These are phyloP conservation scores for Murraya koenigii DNA, from an alignment of 345 rosid genomes.

Conservation along the genomic window DNA sequence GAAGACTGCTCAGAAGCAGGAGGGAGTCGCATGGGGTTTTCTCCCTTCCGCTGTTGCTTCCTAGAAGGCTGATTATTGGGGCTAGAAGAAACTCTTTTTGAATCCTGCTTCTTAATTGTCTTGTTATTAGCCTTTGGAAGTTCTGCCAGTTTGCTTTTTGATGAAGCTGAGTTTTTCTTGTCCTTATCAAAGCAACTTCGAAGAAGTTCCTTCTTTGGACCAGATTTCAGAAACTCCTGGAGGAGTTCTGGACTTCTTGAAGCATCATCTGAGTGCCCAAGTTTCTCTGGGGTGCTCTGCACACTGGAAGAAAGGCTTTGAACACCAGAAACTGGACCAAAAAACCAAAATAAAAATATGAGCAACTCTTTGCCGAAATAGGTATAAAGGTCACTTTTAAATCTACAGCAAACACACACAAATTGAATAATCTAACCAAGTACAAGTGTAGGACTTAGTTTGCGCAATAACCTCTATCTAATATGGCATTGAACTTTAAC, in stretches of 20 bases:
- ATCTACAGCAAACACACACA: not conserved
- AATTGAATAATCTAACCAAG: not conserved
- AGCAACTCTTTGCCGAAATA: slow-evolving; percentile 3
- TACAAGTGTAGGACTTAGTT: not conserved
- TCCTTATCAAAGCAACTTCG: slow-evolving; percentile 46
- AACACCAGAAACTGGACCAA: slow-evolving; percentile 42
- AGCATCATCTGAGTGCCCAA: slow-evolving; percentile 54
- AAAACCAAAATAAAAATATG: not conserved
- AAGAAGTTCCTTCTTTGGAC: slow-evolving; percentile 49
- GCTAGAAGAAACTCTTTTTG: slow-evolving; percentile 39
- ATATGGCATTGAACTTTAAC: not conserved
- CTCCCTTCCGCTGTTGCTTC: slow-evolving; percentile 72
- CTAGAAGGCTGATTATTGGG: slow-evolving; percentile 39
- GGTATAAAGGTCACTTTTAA: not conserved
- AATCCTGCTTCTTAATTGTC: slow-evolving; percentile 63
- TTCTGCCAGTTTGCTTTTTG: slow-evolving; percentile 70
- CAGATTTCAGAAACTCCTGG: slow-evolving; percentile 58
- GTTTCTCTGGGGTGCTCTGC: slow-evolving; percentile 57
- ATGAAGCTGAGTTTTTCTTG: slow-evolving; percentile 48
- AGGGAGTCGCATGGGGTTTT: slow-evolving; percentile 48
- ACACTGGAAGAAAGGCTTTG: slow-evolving; percentile 63
- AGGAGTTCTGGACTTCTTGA: slow-evolving; percentile 60
- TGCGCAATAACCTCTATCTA: not conserved
- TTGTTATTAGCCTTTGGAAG: slow-evolving; percentile 38
- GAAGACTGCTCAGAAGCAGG: slow-evolving; percentile 39